These are phyloP conservation scores for Nannochloropsis gaditana DNA, from an alignment of 108 stramenopile genomes.

Conservation along the genomic window DNA sequence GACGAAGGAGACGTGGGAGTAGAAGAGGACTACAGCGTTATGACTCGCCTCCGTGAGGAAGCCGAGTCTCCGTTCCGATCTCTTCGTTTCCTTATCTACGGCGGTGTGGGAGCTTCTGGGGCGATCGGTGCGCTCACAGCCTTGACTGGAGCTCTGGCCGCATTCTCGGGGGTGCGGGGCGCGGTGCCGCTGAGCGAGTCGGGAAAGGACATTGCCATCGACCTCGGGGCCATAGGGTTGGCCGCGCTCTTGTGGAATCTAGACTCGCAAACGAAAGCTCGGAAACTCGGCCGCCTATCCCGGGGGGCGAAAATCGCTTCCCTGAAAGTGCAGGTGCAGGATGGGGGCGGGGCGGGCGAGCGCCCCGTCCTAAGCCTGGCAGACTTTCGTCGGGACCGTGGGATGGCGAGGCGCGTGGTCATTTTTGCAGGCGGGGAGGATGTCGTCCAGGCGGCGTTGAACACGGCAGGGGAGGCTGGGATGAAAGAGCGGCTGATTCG, in stretches of 20 bases:
- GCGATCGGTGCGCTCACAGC: background rate
- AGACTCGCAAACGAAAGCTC: slow-evolving; percentile 9
- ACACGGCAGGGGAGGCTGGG: background rate
- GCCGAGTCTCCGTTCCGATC: background rate
- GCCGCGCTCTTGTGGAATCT: background rate
- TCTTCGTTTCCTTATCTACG: background rate
- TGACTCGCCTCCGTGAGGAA: background rate
- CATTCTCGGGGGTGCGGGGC: background rate
- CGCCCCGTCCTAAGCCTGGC: background rate
- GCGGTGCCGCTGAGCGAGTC: background rate
- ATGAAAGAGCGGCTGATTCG: background rate
- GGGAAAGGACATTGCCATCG: background rate
- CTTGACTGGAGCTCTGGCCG: background rate
- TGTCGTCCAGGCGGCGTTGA: background rate
- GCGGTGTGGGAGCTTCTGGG: background rate
- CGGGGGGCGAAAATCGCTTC: background rate
- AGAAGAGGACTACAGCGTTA: background rate
- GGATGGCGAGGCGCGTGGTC: background rate
- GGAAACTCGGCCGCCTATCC: background rate
- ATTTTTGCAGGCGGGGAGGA: background rate
- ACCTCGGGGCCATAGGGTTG: background rate
- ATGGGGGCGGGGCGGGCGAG: background rate
- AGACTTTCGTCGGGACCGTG: background rate
- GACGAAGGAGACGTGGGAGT: too few species aligned
- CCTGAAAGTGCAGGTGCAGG: background rate